Evolutionary conservation across 495 filamentous ascomycete genomes (phyloP).

Genomic region (Xylaria longipes): DNA sequence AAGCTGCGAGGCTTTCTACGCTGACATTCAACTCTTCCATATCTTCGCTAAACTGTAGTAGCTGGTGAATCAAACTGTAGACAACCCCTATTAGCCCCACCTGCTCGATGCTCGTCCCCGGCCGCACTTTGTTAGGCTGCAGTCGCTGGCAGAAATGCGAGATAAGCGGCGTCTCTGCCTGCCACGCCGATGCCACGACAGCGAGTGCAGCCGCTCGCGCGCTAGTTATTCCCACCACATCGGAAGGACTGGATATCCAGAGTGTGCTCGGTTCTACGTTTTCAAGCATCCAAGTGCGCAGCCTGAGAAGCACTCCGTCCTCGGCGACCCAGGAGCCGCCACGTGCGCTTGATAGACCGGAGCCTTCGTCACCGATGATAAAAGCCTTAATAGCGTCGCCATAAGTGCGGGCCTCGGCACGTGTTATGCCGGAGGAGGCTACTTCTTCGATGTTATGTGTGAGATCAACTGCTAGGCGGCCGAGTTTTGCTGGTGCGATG

Average conservation of each 20-base stretch:
- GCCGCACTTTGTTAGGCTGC: neutral
- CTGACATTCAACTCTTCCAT: neutral
- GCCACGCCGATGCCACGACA: neutral
- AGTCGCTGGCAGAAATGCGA: slow-evolving; percentile 7
- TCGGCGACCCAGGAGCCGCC: neutral
- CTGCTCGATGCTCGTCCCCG: slow-evolving; percentile 5
- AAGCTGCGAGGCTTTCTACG: neutral
- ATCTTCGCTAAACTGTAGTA: neutral
- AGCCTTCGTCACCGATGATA: slow-evolving; percentile 12
- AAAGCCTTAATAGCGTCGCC: neutral
- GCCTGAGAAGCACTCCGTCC: slow-evolving; percentile 1
- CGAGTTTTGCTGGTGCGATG: neutral
- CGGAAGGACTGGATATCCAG: slow-evolving; percentile 5
- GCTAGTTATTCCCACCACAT: neutral
- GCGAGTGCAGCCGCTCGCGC: neutral
- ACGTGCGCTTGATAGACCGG: neutral
- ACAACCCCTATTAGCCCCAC: neutral
- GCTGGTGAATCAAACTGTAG: slow-evolving; percentile 14
- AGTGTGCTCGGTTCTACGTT: neutral
- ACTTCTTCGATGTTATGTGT: neutral
- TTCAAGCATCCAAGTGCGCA: slow-evolving; percentile 16
- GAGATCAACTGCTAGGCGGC: neutral
- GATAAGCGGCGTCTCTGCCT: neutral
- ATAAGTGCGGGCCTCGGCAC: neutral
- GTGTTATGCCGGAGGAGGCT: neutral